Base-by-base conservation (phyloP, 2,329 filamentous ascomycete species). In the Diaporthe australafricana region DNA sequence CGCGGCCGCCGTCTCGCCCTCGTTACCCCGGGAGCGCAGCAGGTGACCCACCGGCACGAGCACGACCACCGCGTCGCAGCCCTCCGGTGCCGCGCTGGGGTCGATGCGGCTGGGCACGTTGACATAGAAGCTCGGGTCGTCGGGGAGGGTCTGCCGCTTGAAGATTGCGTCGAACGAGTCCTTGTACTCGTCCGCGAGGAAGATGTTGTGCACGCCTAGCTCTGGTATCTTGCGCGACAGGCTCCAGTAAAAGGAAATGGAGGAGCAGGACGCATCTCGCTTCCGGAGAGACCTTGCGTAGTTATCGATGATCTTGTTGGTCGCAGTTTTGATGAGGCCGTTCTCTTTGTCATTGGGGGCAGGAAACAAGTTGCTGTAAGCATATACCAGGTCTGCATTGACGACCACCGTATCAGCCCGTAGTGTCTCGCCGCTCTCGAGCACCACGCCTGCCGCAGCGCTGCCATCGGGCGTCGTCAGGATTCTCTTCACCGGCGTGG, bases 91-190 rank as follows among this genome's bases (percentile, higher is more conserved):
- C 1, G 93, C 93, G 0, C 87, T 87, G 0, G 89, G 83, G 75
- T 94, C 93, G 9, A 94, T 86, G 16, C 92, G 87, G 57, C 88
- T 92, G 0, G 93, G 93, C 0, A 94, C 92, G 78, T 94, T 94
- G 80, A 94, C 88, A 80, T 94, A 94, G 83, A 94, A 95, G 70
- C 89, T 92, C 0, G 92, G 92, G 72, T 94, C 86, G 1, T 86
- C 80, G 1, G 93, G 93, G 11, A 94, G 89, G 3, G 86, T 82
- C 72, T 94, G 90, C 38, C 88, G 83, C 75, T 92, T 89, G 85
- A 95, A 94, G 72, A 94, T 94, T 72, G 88, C 87, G 79, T 94
- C 92, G 77, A 94, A 94, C n/a, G 88, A 91, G 76, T 92, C 90
- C 65, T 86, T 86, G 79, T 94, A 95, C 74, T 92, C 86, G 75